Evolutionary conservation across 352 stramenopile genomes (phyloP).

Genomic region (Globisporangium okanoganense): DNA sequence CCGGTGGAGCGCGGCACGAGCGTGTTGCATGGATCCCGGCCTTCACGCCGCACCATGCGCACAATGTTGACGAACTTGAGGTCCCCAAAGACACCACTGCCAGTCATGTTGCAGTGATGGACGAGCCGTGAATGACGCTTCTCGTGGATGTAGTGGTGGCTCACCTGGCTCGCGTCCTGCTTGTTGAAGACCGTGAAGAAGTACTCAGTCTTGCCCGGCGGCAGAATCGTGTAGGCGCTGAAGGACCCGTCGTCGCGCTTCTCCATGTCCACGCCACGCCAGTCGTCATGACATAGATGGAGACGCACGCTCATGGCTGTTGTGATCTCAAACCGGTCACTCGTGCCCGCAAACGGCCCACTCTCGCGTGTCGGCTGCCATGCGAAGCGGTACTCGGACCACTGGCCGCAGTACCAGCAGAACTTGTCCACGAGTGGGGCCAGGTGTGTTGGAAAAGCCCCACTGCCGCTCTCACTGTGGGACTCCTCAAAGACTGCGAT

Average conservation of each 20-base stretch:
- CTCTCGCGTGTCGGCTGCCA: slow-evolving; percentile 44
- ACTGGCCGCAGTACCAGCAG: slow-evolving; percentile 78
- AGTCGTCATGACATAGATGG: slow-evolving; percentile 70
- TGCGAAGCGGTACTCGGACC: slow-evolving; percentile 70
- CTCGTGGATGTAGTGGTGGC: slow-evolving; percentile 42
- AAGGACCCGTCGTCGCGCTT: slow-evolving; percentile 52
- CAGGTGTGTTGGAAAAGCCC: slow-evolving; percentile 45
- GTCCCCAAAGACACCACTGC: slow-evolving; percentile 20
- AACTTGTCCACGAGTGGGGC: slow-evolving; percentile 55
- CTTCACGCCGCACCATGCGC: slow-evolving; percentile 45
- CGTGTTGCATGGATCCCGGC: slow-evolving; percentile 67
- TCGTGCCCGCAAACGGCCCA: slow-evolving; percentile 31
- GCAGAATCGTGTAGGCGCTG: slow-evolving; percentile 55
- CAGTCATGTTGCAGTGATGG: background rate
- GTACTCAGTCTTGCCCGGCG: slow-evolving; percentile 70
- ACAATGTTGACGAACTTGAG: slow-evolving; percentile 54
- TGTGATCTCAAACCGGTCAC: slow-evolving; percentile 27
- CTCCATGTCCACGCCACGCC: slow-evolving; percentile 64
- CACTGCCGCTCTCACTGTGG: slow-evolving; percentile 52
- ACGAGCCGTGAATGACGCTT: slow-evolving; percentile 32
- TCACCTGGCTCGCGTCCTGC: slow-evolving; percentile 20
- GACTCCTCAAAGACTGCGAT: slow-evolving; percentile 71
- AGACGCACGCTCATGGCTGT: slow-evolving; percentile 41
- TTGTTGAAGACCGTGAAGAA: slow-evolving; percentile 56
- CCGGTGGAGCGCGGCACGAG: slow-evolving; percentile 52